These are phyloP conservation scores for Breynia disticha DNA, from an alignment of 441 rosid genomes.

Conservation along the genomic window DNA sequence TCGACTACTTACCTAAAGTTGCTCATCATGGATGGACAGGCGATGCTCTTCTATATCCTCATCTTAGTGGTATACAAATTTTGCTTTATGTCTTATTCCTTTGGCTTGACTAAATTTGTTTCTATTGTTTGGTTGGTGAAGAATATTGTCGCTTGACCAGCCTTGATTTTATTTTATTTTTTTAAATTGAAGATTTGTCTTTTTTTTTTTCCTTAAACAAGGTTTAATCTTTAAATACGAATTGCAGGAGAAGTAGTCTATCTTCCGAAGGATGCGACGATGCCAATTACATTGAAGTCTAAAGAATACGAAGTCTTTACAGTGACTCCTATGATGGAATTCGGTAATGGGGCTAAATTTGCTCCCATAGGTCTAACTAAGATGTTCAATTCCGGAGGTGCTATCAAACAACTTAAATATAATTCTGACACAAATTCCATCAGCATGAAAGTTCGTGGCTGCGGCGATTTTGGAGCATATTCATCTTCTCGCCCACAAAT, in stretches of 20 bases:
- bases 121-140: not conserved
- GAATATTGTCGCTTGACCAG: not conserved
- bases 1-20: conserved; percentile 44
- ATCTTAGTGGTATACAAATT: conserved; percentile 40
- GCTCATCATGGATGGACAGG: conserved; percentile 47
- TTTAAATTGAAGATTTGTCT: too few relatives aligned
- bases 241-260: conserved; percentile 47
- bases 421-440: conserved; percentile 16
- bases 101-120: not conserved
- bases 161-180: too few relatives aligned
- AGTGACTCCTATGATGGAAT: conserved; percentile 43
- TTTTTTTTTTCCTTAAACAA: too few relatives aligned
- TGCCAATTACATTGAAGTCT: conserved; percentile 51
- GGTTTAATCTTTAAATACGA: too few relatives aligned
- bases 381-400: conserved; percentile 63
- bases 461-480: conserved; percentile 43
- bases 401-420: conserved; percentile 36
- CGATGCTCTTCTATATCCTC: conserved; percentile 44
- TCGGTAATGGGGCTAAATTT: conserved; percentile 25
- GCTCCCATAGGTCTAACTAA: conserved; percentile 40
- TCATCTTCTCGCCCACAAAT: conserved; percentile 32
- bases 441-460: conserved; percentile 31
- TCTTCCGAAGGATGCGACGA: conserved; percentile 41
- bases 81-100: not conserved
- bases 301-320: conserved; percentile 55